A percentile compares a stretch with the other conserved stretches of the same genome.
Conservation (phyloP, 2,329 filamentous ascomycete species). For the Pseudogymnoascus sp. region DNA sequence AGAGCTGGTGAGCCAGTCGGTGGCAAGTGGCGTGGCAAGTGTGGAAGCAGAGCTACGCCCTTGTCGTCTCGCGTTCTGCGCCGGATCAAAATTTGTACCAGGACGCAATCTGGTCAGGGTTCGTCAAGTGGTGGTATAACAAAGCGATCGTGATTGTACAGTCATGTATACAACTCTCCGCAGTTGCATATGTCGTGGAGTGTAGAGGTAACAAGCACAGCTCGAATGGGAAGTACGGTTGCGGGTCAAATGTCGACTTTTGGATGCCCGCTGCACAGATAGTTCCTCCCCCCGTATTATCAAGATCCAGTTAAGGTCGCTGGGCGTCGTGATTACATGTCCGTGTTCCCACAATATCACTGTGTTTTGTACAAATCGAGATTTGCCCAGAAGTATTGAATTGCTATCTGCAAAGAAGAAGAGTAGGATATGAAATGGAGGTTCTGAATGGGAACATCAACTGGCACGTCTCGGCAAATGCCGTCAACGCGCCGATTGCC, state of each 20-base stretch:
- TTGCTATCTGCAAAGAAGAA: constrained; percentile 4
- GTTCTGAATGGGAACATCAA: constrained; percentile 7
- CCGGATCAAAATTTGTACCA: neutral
- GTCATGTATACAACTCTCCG: constrained; percentile 7
- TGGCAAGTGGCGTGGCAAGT: neutral
- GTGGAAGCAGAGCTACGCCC: neutral
- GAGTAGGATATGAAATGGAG: constrained; percentile 7
- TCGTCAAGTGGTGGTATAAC: neutral
- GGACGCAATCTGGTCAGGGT: neutral
- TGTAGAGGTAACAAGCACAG: constrained; percentile 5
- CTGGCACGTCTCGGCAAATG: constrained; percentile 6
- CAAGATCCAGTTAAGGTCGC: neutral
- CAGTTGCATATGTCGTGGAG: constrained; percentile 7
- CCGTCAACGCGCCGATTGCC: constrained; percentile 1
- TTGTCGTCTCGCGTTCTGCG: neutral
- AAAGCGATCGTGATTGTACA: neutral
- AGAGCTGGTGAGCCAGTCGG: neutral
- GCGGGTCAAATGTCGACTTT: constrained; percentile 5
- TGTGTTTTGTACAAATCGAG: neutral
- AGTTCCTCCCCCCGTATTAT: constrained; percentile 7
- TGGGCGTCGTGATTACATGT: constrained; percentile 2
- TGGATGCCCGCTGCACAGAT: constrained; percentile 1
- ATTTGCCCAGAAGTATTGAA: neutral
- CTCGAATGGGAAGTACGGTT: constrained; percentile 3
- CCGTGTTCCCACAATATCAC: constrained; percentile 7